Evolutionary conservation across 768 basidiomycete species (phyloP), one percentile per base, ranked within the genome.

Genomic region (Postia placenta): DNA sequence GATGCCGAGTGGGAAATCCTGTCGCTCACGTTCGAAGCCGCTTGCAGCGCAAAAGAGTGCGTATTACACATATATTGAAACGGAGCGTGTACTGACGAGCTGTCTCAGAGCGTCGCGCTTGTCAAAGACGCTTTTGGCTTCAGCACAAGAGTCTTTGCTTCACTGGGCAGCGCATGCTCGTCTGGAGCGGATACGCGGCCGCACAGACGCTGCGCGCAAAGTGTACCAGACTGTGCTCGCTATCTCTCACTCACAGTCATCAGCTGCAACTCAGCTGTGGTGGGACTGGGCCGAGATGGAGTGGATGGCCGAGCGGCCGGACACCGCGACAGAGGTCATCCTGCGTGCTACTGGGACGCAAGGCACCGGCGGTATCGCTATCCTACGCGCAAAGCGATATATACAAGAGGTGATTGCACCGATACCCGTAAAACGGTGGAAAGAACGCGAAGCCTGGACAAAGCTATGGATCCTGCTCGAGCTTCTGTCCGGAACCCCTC

Each of bases 201-300:
- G 77, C 39, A 50, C 69, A 2, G 79, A 81, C 48, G 86, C 86
- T 19, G 87, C 87, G 12, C 75, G 88, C 26, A 92, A 89, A 58
- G 73, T 92, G 2, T 92, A 87, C 64, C 74, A 82, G 55, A 81
- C 82, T 1, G 71, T 86, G 5, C 74, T 88, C 17, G 67, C 74
- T 36, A 67, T 76, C 5, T 67, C 71, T 2, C 45, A 49, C 12
- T 35, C 37, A 14, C 20, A 30, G 14, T 28, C 28, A 12, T 20
- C 35, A 3, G 17, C 22, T 45, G 64, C 14, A 58, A 28, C 12
- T 6, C 48, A 42, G 20, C 11, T 64, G 5, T 92, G 85, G 85
- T 89, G 82, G 81, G 79, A 83, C 56, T 92, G 87, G 86, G 85
- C 83, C 1, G 83, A 92, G 57, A 76, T 88, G 75, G 88, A 90